Base-by-base conservation (phyloP, 129 eudicot species). In the Solidago caesia region DNA sequence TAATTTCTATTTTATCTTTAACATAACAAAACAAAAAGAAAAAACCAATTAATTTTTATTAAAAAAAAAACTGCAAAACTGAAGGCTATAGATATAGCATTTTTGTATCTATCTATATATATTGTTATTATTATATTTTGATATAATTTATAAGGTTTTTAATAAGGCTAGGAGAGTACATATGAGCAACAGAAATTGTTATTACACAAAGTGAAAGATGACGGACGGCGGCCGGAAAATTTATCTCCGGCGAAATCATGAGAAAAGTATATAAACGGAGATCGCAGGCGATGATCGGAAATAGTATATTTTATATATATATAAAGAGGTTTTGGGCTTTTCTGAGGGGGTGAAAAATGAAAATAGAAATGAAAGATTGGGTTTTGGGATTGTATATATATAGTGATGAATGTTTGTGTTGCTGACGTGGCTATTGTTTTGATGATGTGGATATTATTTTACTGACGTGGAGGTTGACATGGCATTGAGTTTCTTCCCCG, bases 371-470 rank as follows among this genome's bases (percentile, higher is more conserved):
- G 44, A 63, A 33, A 81, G 53, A 26, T 49, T 6, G 10, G 42
- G 51, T 44, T 46, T n/a, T 44, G 79, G 75, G 21, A 16, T 61
- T 57, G 46, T 79, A 66, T 79, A 66, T 76, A 75, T 81, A 80
- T 8, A 56, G 74, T 71, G 79, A 71, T 44, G 39, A 10, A 15
- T 41, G 7, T 11, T 42, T 6, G 26, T 11, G 2, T 3, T 76
- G 85, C 77, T 85, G 96, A 87, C 81, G 63, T 49, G 93, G 89
- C 48, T 45, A 25, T 44, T 44, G 12, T 4, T 3, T 65, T 45
- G 75, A 81, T 81, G 71, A 61, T 57, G 64, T 80, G 93, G 89
- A 55, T 45, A 25, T 44, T 44, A 11, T 4, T 3, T 65, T 45
- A 73, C 83, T 81, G 71, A 61, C 57, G 64, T 80, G 89, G 89